A percentile compares a stretch with the other conserved stretches of the same genome.
These are phyloP conservation scores for Lepraria neglecta DNA, from an alignment of 495 filamentous ascomycete species.

Conservation along the genomic window DNA sequence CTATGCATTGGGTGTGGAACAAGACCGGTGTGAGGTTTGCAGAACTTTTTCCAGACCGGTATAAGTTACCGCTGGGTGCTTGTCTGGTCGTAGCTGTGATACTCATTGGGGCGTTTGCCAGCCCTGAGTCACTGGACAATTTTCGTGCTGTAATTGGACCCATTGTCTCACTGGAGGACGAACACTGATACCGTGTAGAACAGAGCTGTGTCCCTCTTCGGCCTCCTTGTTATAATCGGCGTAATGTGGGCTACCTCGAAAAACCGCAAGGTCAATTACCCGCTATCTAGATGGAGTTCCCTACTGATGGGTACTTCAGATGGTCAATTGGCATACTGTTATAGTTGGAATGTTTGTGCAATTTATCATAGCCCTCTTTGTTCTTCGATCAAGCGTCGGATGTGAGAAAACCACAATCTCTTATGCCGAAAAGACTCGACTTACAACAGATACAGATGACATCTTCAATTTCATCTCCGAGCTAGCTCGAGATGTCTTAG, in stretches of 20 bases:
- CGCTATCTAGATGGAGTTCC: not conserved
- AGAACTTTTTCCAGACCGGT: constrained; percentile 52
- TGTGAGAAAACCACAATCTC: constrained; percentile 27
- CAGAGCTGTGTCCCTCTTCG: constrained; percentile 74
- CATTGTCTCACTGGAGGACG: not conserved
- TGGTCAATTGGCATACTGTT: constrained; percentile 77
- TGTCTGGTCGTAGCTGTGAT: constrained; percentile 59
- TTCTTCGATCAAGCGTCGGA: constrained; percentile 68
- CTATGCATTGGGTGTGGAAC: constrained; percentile 60
- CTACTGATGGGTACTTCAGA: constrained; percentile 32
- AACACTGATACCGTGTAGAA: constrained; percentile 34
- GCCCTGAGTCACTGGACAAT: constrained; percentile 64
- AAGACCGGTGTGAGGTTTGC: constrained; percentile 50
- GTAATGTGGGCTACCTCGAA: constrained; percentile 62
- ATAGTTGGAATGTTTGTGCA: constrained; percentile 66
- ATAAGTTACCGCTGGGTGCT: constrained; percentile 54
- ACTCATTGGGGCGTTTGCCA: constrained; percentile 66
- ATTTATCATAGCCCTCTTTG: constrained; percentile 82
- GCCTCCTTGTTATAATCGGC: constrained; percentile 64
- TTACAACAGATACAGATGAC: constrained; percentile 44
- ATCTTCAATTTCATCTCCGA: constrained; percentile 82
- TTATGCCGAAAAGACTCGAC: not conserved
- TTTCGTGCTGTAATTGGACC: constrained; percentile 45
- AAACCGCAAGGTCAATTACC: constrained; percentile 40
- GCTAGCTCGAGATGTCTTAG: constrained; percentile 61